phyloP scores from a whole-genome alignment of 345 rosid genomes.

The Brassica rapa region DNA sequence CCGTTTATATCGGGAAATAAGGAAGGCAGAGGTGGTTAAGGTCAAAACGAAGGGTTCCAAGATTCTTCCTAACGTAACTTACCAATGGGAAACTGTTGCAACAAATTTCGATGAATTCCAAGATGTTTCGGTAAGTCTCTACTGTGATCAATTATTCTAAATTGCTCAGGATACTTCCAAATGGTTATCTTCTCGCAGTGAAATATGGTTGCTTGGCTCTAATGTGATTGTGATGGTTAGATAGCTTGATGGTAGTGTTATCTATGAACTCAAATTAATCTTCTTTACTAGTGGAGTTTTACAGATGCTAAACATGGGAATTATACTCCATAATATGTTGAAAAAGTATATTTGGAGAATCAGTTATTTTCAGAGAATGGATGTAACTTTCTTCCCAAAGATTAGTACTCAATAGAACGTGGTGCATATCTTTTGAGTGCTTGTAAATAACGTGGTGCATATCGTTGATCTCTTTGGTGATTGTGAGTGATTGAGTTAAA shows the following conservation, averaged over 20 bases:
- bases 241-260: conserved; percentile 21
- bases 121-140: conserved; percentile 69
- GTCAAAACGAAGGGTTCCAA: conserved; percentile 81
- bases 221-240: conserved; percentile 23
- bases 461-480: conserved; percentile 10
- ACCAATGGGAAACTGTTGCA: conserved; percentile 98
- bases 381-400: conserved; percentile 24
- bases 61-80: conserved; percentile 62
- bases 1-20: conserved; percentile 92
- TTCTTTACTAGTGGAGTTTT: conserved; percentile 15
- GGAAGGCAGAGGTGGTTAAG: conserved; percentile 76
- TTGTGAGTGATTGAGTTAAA: neutral
- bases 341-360: conserved; percentile 5
- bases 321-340: conserved; percentile 18
- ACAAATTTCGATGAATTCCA: conserved; percentile 92
- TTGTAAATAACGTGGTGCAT: neutral
- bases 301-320: conserved; percentile 10
- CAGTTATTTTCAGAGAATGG: neutral
- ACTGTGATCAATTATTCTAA: neutral
- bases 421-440: conserved; percentile 19
- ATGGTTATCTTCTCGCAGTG: conserved; percentile 1
- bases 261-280: neutral
- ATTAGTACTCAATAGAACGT: conserved; percentile 2
- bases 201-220: conserved; percentile 30
- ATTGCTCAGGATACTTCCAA: conserved; percentile 8